Evolutionary conservation across 352 stramenopile genomes (phyloP), one percentile per base, ranked within the genome.

Genomic region (Bremia lactucae): DNA sequence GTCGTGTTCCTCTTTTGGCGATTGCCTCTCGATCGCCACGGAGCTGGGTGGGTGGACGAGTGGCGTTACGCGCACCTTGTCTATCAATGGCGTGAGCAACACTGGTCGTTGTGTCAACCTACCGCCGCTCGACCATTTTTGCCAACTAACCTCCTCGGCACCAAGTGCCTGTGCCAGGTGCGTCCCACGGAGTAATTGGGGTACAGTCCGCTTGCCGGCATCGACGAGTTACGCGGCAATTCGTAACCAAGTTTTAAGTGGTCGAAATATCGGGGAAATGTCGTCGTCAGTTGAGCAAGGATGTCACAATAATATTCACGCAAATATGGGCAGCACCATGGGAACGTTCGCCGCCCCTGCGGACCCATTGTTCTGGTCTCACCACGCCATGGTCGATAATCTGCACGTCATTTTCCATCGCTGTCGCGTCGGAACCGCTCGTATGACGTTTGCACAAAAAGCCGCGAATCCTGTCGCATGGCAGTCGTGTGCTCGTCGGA

Each of bases 351-450:
- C 60, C 22, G 68, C 72, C 10, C 69, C 75, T 0, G 22, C 59
- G 0, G 77, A 90, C 29, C 74, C 74, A 8, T 52, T 87, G 16
- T 90, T 90, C 47, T 90, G 63, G 62, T 87, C 72, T 15, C 71
- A 86, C 38, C 78, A 90, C 50, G 58, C 68, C 1, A 80, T 67
- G 45, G 49, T 90, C 3, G 78, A 90, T 39, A 34, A 70, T 24
- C 50, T 90, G 9, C 67, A 84, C 45, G 51, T 56, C 6, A 49
- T 86, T 24, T 87, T 83, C 59, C 62, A 83, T 70, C 74, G 84
- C 46, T 90, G 78, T 43, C 58, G 62, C 4, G 68, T 83, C 1
- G 71, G 72, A 8, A 56, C 61, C 7, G 22, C 37, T 3, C 50
- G 53, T 2, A 26, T 83, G 20, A 76, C 65, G 4, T 62, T 78